Base-by-base conservation (phyloP, 2,329 filamentous ascomycete species). In the Fragosphaeria purpurea region DNA sequence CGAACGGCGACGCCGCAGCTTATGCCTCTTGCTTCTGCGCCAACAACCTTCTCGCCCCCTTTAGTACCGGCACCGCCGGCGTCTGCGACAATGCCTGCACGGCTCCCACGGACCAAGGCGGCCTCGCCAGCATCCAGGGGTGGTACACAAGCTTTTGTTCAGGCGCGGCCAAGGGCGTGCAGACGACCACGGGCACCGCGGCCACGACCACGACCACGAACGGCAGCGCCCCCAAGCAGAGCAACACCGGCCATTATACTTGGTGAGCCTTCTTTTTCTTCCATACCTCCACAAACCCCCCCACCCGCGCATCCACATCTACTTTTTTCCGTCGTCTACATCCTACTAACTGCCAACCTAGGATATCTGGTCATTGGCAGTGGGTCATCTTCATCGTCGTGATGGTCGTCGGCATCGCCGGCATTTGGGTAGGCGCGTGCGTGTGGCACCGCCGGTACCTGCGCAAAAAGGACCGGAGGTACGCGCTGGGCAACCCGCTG, bases 331-430 rank as follows among this genome's bases (percentile, higher is more conserved):
- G n/a, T n/a, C 5, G 30, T n/a, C 9, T 10, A 30, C 41, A 45
- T 39, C 30, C 41, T 32, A 12, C 47, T 50, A 47, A 46, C 33
- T 7, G 22, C 22, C 11, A n/a, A 6, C 13, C 37, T 13, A 88
- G 85, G 85, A 68, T 86, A 46, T 73, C 76, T 7, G 74, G 71
- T 33, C 86, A 91, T 65, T 88, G 79, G 71, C 76, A 82, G 70
- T 95, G 87, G 87, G 79, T 94, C 44, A 74, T 91, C 55, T 88
- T 93, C 75, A 73, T 93, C 48, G 82, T 88, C 56, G 70, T 91
- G 55, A 74, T 94, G 33, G 75, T 83, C 42, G 70, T 91, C 53
- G 83, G 73, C 48, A 85, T 94, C 54, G 68, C 75, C 11, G 72
- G 73, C 51, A 77, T 88, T 60, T 85, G 83, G 73, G 67, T 84